phyloP scores from a whole-genome alignment of 2,329 filamentous ascomycete genomes.

The Alternaria dauci region DNA sequence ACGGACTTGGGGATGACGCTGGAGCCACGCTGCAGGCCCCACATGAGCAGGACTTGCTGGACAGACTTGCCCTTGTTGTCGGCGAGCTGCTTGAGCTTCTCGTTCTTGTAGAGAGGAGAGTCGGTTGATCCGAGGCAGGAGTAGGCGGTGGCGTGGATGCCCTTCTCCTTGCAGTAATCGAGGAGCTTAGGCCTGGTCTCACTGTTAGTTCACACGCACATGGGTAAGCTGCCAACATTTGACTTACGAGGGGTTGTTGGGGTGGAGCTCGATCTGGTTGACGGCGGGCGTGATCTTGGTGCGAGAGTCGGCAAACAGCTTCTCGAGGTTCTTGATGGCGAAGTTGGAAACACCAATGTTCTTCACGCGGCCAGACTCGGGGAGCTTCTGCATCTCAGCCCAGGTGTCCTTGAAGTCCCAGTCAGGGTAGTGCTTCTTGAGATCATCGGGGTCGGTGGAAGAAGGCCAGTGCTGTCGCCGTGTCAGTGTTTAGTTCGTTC shows the following conservation, averaged over 20 bases:
- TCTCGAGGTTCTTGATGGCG: slow-evolving; percentile 80
- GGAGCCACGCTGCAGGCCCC: slow-evolving; percentile 82
- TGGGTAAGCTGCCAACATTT: background rate
- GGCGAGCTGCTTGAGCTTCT: slow-evolving; percentile 69
- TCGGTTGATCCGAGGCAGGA: slow-evolving; percentile 76
- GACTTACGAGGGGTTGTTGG: slow-evolving; percentile 73
- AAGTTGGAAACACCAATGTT: slow-evolving; percentile 92
- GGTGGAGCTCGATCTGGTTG: slow-evolving; percentile 85
- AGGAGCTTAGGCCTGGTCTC: slow-evolving; percentile 70
- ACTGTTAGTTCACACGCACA: slow-evolving; percentile 17
- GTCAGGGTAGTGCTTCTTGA: slow-evolving; percentile 74
- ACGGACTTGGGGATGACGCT: slow-evolving; percentile 88
- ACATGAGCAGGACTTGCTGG: slow-evolving; percentile 80
- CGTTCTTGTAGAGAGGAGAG: slow-evolving; percentile 74
- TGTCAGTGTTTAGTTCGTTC: slow-evolving; percentile 6
- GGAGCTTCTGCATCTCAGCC: slow-evolving; percentile 74
- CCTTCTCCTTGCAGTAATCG: slow-evolving; percentile 74
- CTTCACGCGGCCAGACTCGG: slow-evolving; percentile 73
- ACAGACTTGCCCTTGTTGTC: slow-evolving; percentile 70
- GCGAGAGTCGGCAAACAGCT: slow-evolving; percentile 69
- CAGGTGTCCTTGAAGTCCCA: slow-evolving; percentile 87
- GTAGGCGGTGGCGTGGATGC: slow-evolving; percentile 78
- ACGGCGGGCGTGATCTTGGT: slow-evolving; percentile 72
- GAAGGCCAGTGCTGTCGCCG: slow-evolving; percentile 65
- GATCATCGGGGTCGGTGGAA: slow-evolving; percentile 67